phyloP scores from a whole-genome alignment of 108 stramenopile species.

The Ochromonas danica region DNA sequence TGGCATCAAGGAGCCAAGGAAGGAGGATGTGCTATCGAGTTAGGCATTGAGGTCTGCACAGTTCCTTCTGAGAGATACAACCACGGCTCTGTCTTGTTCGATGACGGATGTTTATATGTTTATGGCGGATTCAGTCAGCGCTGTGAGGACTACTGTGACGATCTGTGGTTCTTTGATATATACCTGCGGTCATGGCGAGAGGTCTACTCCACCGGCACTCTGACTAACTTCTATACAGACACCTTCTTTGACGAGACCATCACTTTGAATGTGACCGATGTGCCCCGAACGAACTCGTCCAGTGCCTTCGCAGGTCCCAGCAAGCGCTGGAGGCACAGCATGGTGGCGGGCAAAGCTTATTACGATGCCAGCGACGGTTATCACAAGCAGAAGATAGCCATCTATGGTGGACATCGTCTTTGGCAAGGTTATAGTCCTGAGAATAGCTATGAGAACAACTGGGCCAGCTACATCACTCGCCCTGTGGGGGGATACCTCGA shows the following conservation, averaged over 20 bases:
- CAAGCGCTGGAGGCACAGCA: constrained; percentile 64
- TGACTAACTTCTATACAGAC: constrained; percentile 21
- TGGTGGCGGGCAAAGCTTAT: constrained; percentile 38
- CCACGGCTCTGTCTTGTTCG: constrained; percentile 70
- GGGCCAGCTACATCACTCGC: constrained; percentile 53
- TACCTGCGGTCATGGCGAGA: constrained; percentile 12
- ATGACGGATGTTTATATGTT: constrained; percentile 66
- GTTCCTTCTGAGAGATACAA: constrained; percentile 67
- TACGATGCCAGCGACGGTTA: not conserved
- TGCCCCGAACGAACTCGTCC: not conserved
- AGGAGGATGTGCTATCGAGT: constrained; percentile 64
- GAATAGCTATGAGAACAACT: constrained; percentile 68
- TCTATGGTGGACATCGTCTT: constrained; percentile 79
- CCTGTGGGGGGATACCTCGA: constrained; percentile 72
- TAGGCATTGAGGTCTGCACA: constrained; percentile 62
- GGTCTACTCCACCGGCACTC: constrained; percentile 5
- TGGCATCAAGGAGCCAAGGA: constrained; percentile 63
- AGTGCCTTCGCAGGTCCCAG: constrained; percentile 50
- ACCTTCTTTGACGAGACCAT: not conserved
- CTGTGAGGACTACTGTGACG: constrained; percentile 79
- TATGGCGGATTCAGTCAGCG: constrained; percentile 72
- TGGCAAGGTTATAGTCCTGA: constrained; percentile 76
- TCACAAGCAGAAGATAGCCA: constrained; percentile 40
- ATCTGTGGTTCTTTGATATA: constrained; percentile 74
- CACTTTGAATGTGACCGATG: not conserved